Evolutionary conservation across 176 grass and related monocot genomes (phyloP).

Genomic region (Zea luxurians): DNA sequence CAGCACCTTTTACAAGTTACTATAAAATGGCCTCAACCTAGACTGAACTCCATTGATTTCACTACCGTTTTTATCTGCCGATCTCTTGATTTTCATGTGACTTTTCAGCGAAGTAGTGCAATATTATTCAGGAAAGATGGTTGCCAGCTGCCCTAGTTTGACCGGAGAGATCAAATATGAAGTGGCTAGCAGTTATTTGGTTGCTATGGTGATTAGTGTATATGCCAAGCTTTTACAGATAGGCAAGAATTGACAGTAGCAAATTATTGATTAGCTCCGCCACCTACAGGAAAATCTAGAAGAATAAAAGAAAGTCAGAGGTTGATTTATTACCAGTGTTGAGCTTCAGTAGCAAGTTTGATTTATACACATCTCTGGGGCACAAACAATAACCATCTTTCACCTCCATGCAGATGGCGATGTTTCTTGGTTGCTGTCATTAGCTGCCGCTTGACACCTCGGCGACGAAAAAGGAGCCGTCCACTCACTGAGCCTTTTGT

Average conservation of each 20-base stretch:
- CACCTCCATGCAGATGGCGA: constrained; percentile 37
- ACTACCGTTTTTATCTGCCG: too few species aligned
- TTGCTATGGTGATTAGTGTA: background rate
- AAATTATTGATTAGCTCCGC: too few species aligned
- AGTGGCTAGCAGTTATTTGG: background rate
- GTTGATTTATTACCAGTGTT: background rate
- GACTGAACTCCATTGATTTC: too few species aligned
- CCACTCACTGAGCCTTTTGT: background rate
- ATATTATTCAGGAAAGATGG: too few species aligned
- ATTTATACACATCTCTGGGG: background rate
- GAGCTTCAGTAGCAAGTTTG: constrained; percentile 6
- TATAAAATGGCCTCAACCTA: too few species aligned
- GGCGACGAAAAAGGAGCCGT: constrained; percentile 19
- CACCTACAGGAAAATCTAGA: too few species aligned
- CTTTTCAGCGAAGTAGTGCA: too few species aligned
- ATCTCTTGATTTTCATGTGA: too few species aligned
- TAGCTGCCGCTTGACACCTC: constrained; percentile 9
- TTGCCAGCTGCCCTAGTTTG: too few species aligned
- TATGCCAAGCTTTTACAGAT: background rate
- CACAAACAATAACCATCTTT: constrained; percentile 6
- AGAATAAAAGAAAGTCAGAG: background rate
- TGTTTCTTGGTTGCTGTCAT: constrained; percentile 35
- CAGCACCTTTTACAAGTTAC: too few species aligned
- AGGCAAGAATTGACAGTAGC: too few species aligned
- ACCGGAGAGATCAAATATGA: too few species aligned